Base-by-base conservation (phyloP, 305 asterid species). In the Nicotiana rustica region DNA sequence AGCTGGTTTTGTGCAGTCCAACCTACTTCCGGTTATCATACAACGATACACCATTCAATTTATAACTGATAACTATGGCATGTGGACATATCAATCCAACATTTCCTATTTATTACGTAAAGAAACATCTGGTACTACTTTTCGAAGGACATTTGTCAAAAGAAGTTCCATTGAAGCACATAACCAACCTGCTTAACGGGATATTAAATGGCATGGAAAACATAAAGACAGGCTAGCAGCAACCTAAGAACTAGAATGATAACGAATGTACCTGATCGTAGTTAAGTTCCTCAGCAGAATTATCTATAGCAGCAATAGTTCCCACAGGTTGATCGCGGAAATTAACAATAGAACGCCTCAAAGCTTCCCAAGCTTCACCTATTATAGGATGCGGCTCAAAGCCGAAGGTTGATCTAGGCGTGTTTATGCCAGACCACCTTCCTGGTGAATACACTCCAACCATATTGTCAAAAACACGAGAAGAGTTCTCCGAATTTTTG, bases 301-400 rank as follows among this genome's bases (percentile, higher is more conserved):
- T 91, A 89, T 96, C 99, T 88, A 93, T 59, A 0, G 99, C 98
- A 41, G 99, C 99, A 82, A 96, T 91, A 21, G 99, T 96, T 76
- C 99, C 99, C 1, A 96, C 98, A 0, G 99, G 99, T 80, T 91
- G 95, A 25, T 90, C 93, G 0, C 94, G 93, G 83, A 93, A 96
- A 85, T 91, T 89, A 79, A 96, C 98, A 10, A 88, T 81, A 0
- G 99, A 93, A 2, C 90, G 89, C 81, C 95, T 94, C 92, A 96
- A 88, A 64, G 97, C 88, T 36, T 83, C 93, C 99, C 99, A 96
- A 1, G 99, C 99, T 85, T 96, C 99, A 1, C 96, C 87, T 65
- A 96, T 91, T 3, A 93, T 82, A 10, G 97, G 97, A 61, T 96
- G 98, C 0, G 93, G 82, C 90, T 94, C 97, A 67, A 90, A 91